A percentile compares a stretch with the other conserved stretches of the same genome.
Conservation (phyloP, 2,329 filamentous ascomycete genomes). For the Hymenoscyphus repandus region DNA sequence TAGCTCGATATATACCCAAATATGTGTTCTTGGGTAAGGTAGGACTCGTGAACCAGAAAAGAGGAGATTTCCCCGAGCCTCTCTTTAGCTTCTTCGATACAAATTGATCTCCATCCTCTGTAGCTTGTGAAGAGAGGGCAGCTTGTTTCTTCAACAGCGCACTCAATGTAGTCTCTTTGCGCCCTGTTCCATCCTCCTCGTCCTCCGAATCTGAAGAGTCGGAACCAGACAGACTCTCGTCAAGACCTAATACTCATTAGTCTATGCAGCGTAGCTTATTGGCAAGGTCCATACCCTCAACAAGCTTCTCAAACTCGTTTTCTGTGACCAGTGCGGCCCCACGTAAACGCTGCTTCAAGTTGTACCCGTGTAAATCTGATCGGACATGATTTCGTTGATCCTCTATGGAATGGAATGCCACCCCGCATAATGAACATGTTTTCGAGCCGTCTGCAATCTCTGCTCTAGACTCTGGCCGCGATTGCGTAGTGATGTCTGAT, state of each 20-base stretch:
- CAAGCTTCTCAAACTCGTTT: slow-evolving; percentile 76
- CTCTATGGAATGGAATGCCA: slow-evolving; percentile 64
- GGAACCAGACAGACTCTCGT: slow-evolving; percentile 90
- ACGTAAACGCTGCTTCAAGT: slow-evolving; percentile 84
- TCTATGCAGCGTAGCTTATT: not conserved
- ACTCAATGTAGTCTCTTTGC: slow-evolving; percentile 67
- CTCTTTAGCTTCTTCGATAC: slow-evolving; percentile 44
- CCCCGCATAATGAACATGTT: slow-evolving; percentile 74
- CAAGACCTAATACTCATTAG: slow-evolving; percentile 49
- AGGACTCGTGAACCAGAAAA: slow-evolving; percentile 82
- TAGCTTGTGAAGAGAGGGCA: slow-evolving; percentile 50
- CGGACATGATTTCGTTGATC: slow-evolving; percentile 84
- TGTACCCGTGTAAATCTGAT: slow-evolving; percentile 90
- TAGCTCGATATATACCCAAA: slow-evolving; percentile 77
- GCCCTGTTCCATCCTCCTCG: slow-evolving; percentile 46
- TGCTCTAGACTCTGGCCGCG: slow-evolving; percentile 32
- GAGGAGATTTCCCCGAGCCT: slow-evolving; percentile 61
- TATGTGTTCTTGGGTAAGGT: slow-evolving; percentile 71
- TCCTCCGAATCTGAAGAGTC: slow-evolving; percentile 66
- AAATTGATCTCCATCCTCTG: slow-evolving; percentile 42
- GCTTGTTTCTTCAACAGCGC: slow-evolving; percentile 80
- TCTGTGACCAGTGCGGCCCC: slow-evolving; percentile 70
- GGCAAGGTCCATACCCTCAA: slow-evolving; percentile 44
- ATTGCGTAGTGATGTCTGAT: slow-evolving; percentile 24
- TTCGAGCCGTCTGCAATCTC: slow-evolving; percentile 56